These are phyloP conservation scores for Debaryomyces robertsiae DNA, from an alignment of 1,139 yeast genomes.

Conservation along the genomic window DNA sequence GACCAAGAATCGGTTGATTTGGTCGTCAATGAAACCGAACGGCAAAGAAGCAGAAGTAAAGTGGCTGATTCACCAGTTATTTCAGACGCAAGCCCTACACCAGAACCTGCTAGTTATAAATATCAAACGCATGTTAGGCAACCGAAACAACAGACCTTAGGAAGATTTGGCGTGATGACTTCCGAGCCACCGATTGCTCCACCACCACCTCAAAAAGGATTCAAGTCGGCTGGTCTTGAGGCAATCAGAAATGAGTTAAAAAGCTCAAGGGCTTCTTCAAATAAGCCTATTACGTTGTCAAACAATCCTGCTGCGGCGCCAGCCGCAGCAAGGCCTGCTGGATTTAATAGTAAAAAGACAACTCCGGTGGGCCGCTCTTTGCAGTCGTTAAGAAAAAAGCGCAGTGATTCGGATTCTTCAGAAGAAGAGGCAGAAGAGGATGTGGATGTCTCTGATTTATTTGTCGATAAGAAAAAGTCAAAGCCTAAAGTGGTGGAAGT, in stretches of 20 bases:
- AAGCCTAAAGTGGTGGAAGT: conserved; percentile 41
- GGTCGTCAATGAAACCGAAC: conserved; percentile 50
- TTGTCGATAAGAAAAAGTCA: conserved; percentile 38
- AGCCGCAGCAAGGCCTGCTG: conserved; percentile 81
- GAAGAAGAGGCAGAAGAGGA: conserved; percentile 37
- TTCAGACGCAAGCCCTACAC: conserved; percentile 11
- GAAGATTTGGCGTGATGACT: conserved; percentile 48
- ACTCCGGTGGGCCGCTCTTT: conserved; percentile 41
- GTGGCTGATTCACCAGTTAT: conserved; percentile 7
- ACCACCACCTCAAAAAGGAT: conserved; percentile 34
- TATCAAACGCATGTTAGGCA: conserved; percentile 27
- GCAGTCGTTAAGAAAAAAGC: conserved; percentile 34
- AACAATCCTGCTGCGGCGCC: conserved; percentile 42
- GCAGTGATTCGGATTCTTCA: conserved; percentile 35
- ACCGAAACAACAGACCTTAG: conserved; percentile 50
- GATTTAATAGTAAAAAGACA: conserved; percentile 58
- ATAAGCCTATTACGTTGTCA: conserved; percentile 16
- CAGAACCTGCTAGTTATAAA: conserved; percentile 26
- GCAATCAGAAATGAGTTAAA: conserved; percentile 43
- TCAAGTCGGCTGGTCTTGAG: conserved; percentile 41
- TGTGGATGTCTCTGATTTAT: conserved; percentile 46
- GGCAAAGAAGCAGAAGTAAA: conserved; percentile 22
- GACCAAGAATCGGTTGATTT: conserved; percentile 55
- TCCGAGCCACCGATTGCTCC: conserved; percentile 44
- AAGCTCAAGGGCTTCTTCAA: conserved; percentile 23